Evolutionary conservation across 2,329 filamentous ascomycete species (phyloP).

Genomic region (Hymenoscyphus occultus): DNA sequence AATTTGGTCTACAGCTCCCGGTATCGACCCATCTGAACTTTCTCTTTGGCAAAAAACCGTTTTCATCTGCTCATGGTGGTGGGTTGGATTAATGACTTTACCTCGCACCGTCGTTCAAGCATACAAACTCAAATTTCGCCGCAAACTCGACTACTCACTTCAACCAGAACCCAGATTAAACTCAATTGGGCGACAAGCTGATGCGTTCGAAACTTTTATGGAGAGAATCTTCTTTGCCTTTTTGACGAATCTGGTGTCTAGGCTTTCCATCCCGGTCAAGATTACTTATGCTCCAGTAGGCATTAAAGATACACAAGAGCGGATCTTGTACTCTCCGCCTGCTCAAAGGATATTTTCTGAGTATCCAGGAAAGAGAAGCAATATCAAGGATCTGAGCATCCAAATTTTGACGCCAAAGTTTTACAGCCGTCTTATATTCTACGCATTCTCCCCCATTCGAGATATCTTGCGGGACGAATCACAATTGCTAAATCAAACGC

Average conservation of each 20-base stretch:
- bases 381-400: conserved; percentile 46
- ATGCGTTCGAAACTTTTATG: conserved; percentile 46
- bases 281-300: conserved; percentile 56
- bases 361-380: conserved; percentile 5
- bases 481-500: conserved; percentile 14
- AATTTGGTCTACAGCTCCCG: conserved; percentile 51
- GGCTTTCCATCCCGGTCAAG: conserved; percentile 43
- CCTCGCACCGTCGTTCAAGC: conserved; percentile 64
- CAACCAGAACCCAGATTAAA: conserved; percentile 58
- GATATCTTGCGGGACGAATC: conserved; percentile 59
- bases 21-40: conserved; percentile 50
- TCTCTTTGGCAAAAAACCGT: conserved; percentile 40
- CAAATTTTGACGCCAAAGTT: conserved; percentile 62
- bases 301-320: conserved; percentile 38
- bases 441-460: conserved; percentile 51
- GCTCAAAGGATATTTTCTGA: conserved; percentile 21
- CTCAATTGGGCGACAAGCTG: conserved; percentile 54
- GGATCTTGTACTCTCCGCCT: conserved; percentile 40
- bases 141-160: conserved; percentile 61
- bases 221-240: conserved; percentile 49
- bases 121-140: conserved; percentile 51
- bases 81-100: conserved; percentile 64
- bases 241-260: conserved; percentile 48
- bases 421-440: conserved; percentile 63
- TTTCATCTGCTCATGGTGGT: conserved; percentile 60